These are phyloP conservation scores for Candida boidinii DNA, from an alignment of 805 yeast species.

Conservation along the genomic window DNA sequence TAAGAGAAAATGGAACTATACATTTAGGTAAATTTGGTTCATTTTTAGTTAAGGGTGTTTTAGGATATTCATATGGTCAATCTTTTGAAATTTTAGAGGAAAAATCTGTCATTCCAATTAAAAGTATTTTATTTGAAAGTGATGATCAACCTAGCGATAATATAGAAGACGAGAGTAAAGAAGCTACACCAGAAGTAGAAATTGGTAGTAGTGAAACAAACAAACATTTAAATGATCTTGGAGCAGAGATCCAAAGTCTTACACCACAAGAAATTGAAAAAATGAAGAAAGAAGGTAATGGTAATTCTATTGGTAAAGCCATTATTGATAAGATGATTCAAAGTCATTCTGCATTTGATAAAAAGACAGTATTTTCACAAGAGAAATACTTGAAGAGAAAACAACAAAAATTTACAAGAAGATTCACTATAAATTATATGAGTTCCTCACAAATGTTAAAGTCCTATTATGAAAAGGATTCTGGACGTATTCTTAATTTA, in stretches of 20 bases:
- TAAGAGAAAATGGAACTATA: constrained; percentile 51
- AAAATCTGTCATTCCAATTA: constrained; percentile 40
- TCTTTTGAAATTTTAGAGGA: constrained; percentile 75
- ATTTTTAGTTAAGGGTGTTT: constrained; percentile 61
- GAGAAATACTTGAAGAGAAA: constrained; percentile 88
- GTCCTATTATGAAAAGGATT: constrained; percentile 68
- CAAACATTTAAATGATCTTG: constrained; percentile 57
- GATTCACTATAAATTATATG: constrained; percentile 74
- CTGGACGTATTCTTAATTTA: constrained; percentile 63
- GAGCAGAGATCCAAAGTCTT: constrained; percentile 65
- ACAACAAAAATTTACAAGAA: constrained; percentile 81
- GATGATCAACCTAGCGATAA: constrained; percentile 16
- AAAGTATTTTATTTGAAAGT: constrained; percentile 26
- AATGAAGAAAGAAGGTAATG: constrained; percentile 64
- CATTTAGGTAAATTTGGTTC: constrained; percentile 89
- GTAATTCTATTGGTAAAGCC: constrained; percentile 56
- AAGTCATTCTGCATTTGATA: constrained; percentile 78
- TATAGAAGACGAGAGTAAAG: constrained; percentile 22
- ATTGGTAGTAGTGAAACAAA: constrained; percentile 46
- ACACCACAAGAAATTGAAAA: constrained; percentile 76
- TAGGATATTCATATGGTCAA: constrained; percentile 83
- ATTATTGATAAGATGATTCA: constrained; percentile 77
- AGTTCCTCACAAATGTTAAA: constrained; percentile 65
- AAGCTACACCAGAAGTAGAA: constrained; percentile 15
- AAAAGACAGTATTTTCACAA: constrained; percentile 84